These are phyloP conservation scores for Phialophora tarda DNA, from an alignment of 2,329 filamentous ascomycete species.

Conservation along the genomic window DNA sequence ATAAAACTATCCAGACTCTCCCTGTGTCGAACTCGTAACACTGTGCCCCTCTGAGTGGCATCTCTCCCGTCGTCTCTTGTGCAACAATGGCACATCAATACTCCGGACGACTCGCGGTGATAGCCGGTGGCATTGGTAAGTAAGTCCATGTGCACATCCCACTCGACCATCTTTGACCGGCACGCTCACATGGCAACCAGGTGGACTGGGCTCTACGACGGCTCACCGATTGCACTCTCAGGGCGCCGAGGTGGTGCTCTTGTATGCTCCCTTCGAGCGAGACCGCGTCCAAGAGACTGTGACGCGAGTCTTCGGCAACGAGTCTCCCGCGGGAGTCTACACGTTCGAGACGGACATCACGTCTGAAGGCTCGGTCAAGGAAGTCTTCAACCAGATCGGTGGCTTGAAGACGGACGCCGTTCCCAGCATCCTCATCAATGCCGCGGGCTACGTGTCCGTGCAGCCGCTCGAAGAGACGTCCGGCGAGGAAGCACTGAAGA, in stretches of 20 bases:
- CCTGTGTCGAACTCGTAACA: background rate
- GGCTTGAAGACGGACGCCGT: conserved; percentile 44
- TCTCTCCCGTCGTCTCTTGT: background rate
- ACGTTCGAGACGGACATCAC: conserved; percentile 57
- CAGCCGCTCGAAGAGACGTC: conserved; percentile 52
- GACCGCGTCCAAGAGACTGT: conserved; percentile 47
- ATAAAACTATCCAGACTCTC: background rate
- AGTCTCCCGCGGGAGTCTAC: conserved; percentile 40
- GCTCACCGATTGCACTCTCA: conserved; percentile 50
- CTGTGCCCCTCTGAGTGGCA: background rate
- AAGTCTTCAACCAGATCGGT: conserved; percentile 46
- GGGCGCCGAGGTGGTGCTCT: conserved; percentile 52
- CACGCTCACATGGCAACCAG: conserved; percentile 31
- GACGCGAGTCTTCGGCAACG: conserved; percentile 45
- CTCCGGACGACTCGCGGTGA: conserved; percentile 49
- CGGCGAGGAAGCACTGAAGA: conserved; percentile 51
- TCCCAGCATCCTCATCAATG: conserved; percentile 51
- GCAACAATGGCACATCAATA: conserved; percentile 44
- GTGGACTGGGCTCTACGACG: conserved; percentile 53
- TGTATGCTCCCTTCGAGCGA: conserved; percentile 57
- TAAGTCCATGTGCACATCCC: background rate
- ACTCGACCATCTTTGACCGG: background rate
- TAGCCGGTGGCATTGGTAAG: conserved; percentile 52
- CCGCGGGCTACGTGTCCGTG: conserved; percentile 54
- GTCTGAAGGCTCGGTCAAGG: conserved; percentile 53